Percentiles rank a stretch among this genome's conserved stretches.
Conservation (phyloP, 2,329 filamentous ascomycete genomes). For the Penicillium hesseltinei region DNA sequence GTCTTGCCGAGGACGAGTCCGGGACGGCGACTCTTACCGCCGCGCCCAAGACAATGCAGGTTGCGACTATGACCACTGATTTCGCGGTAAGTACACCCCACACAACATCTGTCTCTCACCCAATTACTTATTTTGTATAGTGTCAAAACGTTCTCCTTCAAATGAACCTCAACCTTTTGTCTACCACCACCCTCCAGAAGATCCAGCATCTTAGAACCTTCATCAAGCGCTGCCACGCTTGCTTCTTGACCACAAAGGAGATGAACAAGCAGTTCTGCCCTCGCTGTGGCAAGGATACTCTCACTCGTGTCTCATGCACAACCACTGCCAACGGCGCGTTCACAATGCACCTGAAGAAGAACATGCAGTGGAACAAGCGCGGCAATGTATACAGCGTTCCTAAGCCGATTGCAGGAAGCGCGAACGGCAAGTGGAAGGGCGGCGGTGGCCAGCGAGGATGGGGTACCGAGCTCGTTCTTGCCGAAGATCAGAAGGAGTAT, state of each 20-base stretch:
- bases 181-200: constrained; percentile 68
- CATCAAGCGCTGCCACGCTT: constrained; percentile 89
- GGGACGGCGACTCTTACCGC: constrained; percentile 50
- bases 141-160: constrained; percentile 86
- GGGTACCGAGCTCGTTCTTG: constrained; percentile 78
- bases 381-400: constrained; percentile 92
- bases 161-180: constrained; percentile 89
- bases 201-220: constrained; percentile 85
- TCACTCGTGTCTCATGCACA: constrained; percentile 81
- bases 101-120: background rate
- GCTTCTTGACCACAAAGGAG: constrained; percentile 80
- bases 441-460: constrained; percentile 81
- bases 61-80: constrained; percentile 90
- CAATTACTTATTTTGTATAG: constrained; percentile 22
- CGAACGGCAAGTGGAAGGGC: constrained; percentile 70
- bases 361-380: constrained; percentile 93
- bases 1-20: constrained; percentile 66
- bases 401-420: constrained; percentile 77
- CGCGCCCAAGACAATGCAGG: constrained; percentile 68
- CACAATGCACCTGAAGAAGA: constrained; percentile 82
- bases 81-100: constrained; percentile 69
- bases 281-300: constrained; percentile 80
- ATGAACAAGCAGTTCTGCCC: constrained; percentile 91
- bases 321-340: constrained; percentile 80
- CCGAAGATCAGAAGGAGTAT: constrained; percentile 97